Evolutionary conservation across 2,329 filamentous ascomycete species (phyloP).

Genomic region (Domatiomyces catenatus): DNA sequence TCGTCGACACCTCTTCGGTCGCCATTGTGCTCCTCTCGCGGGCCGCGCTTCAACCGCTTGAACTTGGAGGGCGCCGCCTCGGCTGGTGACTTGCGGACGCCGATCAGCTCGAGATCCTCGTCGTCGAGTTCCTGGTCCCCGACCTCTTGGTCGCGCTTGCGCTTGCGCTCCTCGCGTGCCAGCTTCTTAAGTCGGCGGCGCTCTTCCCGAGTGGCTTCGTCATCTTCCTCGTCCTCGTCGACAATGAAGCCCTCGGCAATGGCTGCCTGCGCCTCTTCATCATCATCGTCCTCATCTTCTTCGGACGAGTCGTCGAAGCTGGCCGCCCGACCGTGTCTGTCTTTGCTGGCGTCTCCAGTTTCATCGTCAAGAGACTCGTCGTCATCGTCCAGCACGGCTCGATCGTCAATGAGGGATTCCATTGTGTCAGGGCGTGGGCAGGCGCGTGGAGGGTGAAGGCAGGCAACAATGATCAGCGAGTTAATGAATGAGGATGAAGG

Average conservation of each 20-base stretch:
- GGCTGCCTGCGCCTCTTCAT: slow-evolving; percentile 52
- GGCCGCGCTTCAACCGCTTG: slow-evolving; percentile 89
- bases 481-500: too few species aligned
- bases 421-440: slow-evolving; percentile 2
- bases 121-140: slow-evolving; percentile 79
- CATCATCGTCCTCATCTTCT: slow-evolving; percentile 82
- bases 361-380: slow-evolving; percentile 73
- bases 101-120: slow-evolving; percentile 90
- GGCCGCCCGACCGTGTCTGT: slow-evolving; percentile 25
- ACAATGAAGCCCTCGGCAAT: slow-evolving; percentile 89
- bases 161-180: slow-evolving; percentile 54
- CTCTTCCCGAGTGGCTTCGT: slow-evolving; percentile 56
- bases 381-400: slow-evolving; percentile 77
- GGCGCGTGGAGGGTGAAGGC: too few species aligned
- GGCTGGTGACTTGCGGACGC: slow-evolving; percentile 47
- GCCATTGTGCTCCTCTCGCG: slow-evolving; percentile 56
- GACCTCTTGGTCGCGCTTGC: slow-evolving; percentile 62
- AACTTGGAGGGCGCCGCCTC: slow-evolving; percentile 55
- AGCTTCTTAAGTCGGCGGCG: slow-evolving; percentile 26
- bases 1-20: slow-evolving; percentile 57
- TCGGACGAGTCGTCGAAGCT: slow-evolving; percentile 71
- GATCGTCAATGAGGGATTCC: slow-evolving; percentile 57
- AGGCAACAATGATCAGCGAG: too few species aligned
- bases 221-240: slow-evolving; percentile 73
- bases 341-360: slow-evolving; percentile 42